These are phyloP conservation scores for Gentiana macrophylla DNA, from an alignment of 257 asterid genomes.

Conservation along the genomic window DNA sequence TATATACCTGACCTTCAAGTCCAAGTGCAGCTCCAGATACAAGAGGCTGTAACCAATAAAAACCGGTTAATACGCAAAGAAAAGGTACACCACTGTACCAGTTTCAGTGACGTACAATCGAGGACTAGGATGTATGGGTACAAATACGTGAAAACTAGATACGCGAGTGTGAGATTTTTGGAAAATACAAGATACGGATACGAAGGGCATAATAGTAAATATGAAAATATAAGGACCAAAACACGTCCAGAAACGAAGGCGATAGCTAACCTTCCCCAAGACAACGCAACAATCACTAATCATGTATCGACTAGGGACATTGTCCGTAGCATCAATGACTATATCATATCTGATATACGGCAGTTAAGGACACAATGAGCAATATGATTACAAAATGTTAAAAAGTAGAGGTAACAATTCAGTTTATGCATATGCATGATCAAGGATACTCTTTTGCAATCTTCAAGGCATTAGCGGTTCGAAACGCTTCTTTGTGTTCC, in stretches of 20 bases:
- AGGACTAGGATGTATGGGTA: no score
- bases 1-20: constrained; percentile 89
- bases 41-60: constrained; percentile 53
- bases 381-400: not conserved
- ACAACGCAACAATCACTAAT: constrained; percentile 90
- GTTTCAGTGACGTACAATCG: no score
- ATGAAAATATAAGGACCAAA: no score
- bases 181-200: no score
- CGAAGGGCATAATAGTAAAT: no score
- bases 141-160: no score
- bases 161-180: no score
- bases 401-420: not conserved
- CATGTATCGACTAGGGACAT: constrained; percentile 95
- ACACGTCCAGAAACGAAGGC: not conserved
- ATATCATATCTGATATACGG: constrained; percentile 59
- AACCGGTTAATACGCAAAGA: constrained; percentile 11
- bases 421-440: not conserved
- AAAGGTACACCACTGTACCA: not conserved
- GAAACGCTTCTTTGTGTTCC: constrained; percentile 84
- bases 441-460: constrained; percentile 62
- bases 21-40: constrained; percentile 98
- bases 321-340: constrained; percentile 95
- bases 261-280: constrained; percentile 68
- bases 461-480: constrained; percentile 75
- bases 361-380: constrained; percentile 16